Conservation (phyloP, 1,139 yeast genomes). For the Blastobotrys arbuscula region DNA sequence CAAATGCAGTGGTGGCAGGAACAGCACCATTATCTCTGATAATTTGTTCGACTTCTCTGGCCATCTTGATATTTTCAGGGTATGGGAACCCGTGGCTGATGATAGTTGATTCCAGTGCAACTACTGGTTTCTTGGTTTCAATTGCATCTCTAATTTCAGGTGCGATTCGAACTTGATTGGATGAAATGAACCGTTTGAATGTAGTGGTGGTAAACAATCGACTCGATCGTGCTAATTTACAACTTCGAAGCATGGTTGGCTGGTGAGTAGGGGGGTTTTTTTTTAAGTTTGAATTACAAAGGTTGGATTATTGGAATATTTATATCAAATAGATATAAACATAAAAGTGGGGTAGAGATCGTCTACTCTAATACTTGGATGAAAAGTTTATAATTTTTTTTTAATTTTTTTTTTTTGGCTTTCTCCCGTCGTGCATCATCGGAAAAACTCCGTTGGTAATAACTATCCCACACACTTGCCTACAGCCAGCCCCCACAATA, state of each 20-base stretch:
- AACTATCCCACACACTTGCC: too few relatives aligned
- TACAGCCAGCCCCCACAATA: too few relatives aligned
- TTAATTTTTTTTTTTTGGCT: not conserved
- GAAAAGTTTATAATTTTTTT: too few relatives aligned
- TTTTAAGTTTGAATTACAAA: not conserved
- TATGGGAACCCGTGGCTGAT: slow-evolving; percentile 86
- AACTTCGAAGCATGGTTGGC: not conserved
- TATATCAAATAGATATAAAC: not conserved
- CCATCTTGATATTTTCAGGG: slow-evolving; percentile 73
- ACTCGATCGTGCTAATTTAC: not conserved
- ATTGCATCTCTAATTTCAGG: slow-evolving; percentile 62
- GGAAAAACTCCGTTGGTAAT: not conserved
- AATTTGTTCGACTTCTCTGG: slow-evolving; percentile 55
- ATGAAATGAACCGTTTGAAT: not conserved
- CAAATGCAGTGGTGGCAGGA: slow-evolving; percentile 83
- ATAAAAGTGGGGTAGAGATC: not conserved
- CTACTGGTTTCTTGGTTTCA: slow-evolving; percentile 53
- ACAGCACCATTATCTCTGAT: slow-evolving; percentile 61
- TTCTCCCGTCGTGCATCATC: not conserved
- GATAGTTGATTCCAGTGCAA: slow-evolving; percentile 80
- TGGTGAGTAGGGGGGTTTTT: not conserved
- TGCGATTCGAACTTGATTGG: slow-evolving; percentile 32
- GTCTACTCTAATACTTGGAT: not conserved
- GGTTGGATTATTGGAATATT: not conserved
- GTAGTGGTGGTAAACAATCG: not conserved